Evolutionary conservation across 2,329 filamentous ascomycete species (phyloP), one percentile per base, ranked within the genome.

Genomic region (Sporothrix humicola): DNA sequence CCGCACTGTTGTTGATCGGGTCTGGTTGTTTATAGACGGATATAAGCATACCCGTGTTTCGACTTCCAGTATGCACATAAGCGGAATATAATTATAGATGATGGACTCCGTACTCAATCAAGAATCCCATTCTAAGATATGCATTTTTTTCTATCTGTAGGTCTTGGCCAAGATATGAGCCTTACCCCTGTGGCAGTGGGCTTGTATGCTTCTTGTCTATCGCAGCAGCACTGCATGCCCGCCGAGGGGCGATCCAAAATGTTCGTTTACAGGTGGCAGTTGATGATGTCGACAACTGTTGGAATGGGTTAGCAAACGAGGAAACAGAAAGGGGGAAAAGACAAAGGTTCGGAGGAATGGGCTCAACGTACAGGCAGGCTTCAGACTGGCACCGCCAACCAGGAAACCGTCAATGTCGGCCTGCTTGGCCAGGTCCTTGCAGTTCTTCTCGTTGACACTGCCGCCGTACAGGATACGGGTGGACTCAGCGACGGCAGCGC

Each of bases 381-480:
- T 98, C 86, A 98, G 90, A 83, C 93, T 96, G 81, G 95, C 95
- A 84, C 95, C 95, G 77, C 95, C 95, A 78, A 98, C 95, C 78
- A 98, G 89, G 91, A 98, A 98, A 74, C 96, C 96, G 84, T 99
- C 96, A 83, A 99, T 97, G 84, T 99, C 96, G 77, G 89, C 83
- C 89, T 98, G 90, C 88, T 94, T 95, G 82, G 92, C 90, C 79
- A 99, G 89, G 77, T 98, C 95, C 81, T 87, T 89, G 88, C 93
- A 97, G 90, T 99, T 99, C 92, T 98, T 98, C 89, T 97, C 96
- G 82, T 88, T 97, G 80, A 99, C 96, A 80, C 92, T 96, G 81
- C 96, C 96, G 78, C 96, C 96, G 85, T 99, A 99, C 82, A 99
- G 91, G 82, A 99, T 93, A 79, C 96, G 90, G 76, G 95, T 97